These are phyloP conservation scores for Miscanthus sacchariflorus DNA, from an alignment of 202 grass and related monocot genomes.

Conservation along the genomic window DNA sequence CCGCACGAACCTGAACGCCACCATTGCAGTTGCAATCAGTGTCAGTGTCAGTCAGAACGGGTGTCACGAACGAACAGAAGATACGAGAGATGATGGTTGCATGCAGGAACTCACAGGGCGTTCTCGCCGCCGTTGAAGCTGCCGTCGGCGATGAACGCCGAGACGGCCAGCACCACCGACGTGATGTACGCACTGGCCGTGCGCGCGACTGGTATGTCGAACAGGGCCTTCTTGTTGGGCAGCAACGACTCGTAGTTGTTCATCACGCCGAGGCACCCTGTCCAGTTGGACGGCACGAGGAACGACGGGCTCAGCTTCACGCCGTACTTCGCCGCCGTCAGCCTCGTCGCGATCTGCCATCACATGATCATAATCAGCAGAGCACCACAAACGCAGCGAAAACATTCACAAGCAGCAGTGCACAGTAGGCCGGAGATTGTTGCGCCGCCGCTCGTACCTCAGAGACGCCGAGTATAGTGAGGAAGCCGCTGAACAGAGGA, in stretches of 20 bases:
- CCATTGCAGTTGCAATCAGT: neutral
- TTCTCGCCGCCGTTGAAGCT: constrained; percentile 97
- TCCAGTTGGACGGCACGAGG: constrained; percentile 97
- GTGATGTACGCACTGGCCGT: constrained; percentile 90
- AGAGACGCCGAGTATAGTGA: constrained; percentile 88
- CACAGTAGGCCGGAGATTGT: neutral
- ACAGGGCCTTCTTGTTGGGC: constrained; percentile 88
- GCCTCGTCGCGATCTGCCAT: constrained; percentile 82
- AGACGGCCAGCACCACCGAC: constrained; percentile 70
- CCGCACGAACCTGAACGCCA: constrained; percentile 70
- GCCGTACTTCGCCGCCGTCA: constrained; percentile 78
- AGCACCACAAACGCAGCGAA: neutral
- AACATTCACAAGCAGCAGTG: neutral
- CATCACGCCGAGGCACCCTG: constrained; percentile 94
- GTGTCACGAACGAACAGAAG: no score
- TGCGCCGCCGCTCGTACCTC: constrained; percentile 48
- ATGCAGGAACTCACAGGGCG: constrained; percentile 71
- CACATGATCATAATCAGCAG: neutral
- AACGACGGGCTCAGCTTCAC: constrained; percentile 96
- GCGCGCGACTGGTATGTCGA: constrained; percentile 91
- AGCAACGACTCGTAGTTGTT: constrained; percentile 95
- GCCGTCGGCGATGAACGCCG: constrained; percentile 87
- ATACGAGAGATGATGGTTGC: neutral
- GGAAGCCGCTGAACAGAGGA: constrained; percentile 83
- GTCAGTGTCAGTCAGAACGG: neutral